A percentile compares a stretch with the other conserved stretches of the same genome.
Evolutionary conservation across 495 filamentous ascomycete species (phyloP).

Genomic region (Penicillium silybi): DNA sequence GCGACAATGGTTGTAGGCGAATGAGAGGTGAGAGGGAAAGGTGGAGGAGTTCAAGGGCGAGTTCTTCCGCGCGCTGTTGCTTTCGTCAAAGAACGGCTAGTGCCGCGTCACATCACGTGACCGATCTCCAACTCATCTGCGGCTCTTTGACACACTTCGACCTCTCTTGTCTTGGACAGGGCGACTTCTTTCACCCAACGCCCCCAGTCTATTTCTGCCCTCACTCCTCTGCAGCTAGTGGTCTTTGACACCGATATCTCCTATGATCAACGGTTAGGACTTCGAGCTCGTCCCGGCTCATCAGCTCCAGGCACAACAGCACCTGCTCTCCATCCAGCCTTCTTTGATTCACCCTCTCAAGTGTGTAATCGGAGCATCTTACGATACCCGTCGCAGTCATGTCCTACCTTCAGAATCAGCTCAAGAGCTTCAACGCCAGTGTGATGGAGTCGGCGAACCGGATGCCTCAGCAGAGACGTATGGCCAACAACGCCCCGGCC

Average conservation of each 20-base stretch:
- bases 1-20: conserved; percentile 4
- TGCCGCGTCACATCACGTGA: conserved; percentile 13
- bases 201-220: background rate
- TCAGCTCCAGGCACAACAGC: background rate
- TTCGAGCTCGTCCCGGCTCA: conserved; percentile 10
- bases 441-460: conserved; percentile 42
- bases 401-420: conserved; percentile 46
- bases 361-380: background rate
- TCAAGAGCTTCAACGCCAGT: conserved; percentile 46
- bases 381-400: conserved; percentile 22
- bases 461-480: conserved; percentile 42
- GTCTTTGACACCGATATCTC: background rate
- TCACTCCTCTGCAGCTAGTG: background rate
- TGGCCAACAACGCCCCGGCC: conserved; percentile 27
- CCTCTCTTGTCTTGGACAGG: conserved; percentile 2
- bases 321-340: background rate
- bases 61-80: conserved; percentile 19
- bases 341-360: background rate
- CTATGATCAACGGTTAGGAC: conserved; percentile 1
- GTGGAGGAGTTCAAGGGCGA: conserved; percentile 15
- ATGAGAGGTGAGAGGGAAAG: conserved; percentile 2
- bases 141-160: background rate
- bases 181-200: background rate
- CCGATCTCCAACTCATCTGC: background rate
- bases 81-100: conserved; percentile 15